A percentile compares a stretch with the other conserved stretches of the same genome.
Evolutionary conservation across 116 monocot species (phyloP).

Genomic region (Trichopus zeylanicus): DNA sequence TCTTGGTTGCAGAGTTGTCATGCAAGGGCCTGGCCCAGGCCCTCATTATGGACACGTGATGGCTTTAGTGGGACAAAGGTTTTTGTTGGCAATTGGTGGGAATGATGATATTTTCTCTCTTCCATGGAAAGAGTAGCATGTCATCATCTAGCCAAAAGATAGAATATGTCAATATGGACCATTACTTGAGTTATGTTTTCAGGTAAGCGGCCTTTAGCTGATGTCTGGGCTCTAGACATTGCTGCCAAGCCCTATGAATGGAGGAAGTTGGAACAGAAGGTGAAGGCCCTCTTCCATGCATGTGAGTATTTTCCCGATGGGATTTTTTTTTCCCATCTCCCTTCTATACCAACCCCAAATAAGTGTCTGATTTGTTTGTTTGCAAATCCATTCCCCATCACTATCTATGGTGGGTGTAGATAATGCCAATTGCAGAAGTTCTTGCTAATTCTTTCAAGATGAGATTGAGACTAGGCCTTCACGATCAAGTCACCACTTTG

Average conservation of each 20-base stretch:
- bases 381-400: too few relatives aligned
- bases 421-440: too few relatives aligned
- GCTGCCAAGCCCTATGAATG: conserved; percentile 99
- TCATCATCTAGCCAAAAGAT: not conserved
- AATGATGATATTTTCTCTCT: conserved; percentile 73
- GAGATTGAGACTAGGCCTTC: too few relatives aligned
- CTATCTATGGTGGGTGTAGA: not conserved
- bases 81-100: conserved; percentile 94
- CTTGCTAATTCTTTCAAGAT: too few relatives aligned
- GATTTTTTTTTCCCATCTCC: not conserved
- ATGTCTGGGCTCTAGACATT: conserved; percentile 91
- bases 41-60: conserved; percentile 99
- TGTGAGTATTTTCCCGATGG: conserved; percentile 42
- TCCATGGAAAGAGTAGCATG: not conserved
- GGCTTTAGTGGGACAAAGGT: conserved; percentile 98
- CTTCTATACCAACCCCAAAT: too few relatives aligned
- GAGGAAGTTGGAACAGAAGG: conserved; percentile 99
- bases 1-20: conserved; percentile 70
- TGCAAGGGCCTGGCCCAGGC: conserved; percentile 99
- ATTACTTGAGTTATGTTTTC: conserved; percentile 4
- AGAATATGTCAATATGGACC: not conserved
- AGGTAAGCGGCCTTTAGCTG: conserved; percentile 93
- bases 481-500: too few relatives aligned
- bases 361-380: too few relatives aligned
- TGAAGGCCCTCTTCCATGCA: conserved; percentile 99